These are phyloP conservation scores for Apiospora saccharicola DNA, from an alignment of 2,329 filamentous ascomycete genomes.

Conservation along the genomic window DNA sequence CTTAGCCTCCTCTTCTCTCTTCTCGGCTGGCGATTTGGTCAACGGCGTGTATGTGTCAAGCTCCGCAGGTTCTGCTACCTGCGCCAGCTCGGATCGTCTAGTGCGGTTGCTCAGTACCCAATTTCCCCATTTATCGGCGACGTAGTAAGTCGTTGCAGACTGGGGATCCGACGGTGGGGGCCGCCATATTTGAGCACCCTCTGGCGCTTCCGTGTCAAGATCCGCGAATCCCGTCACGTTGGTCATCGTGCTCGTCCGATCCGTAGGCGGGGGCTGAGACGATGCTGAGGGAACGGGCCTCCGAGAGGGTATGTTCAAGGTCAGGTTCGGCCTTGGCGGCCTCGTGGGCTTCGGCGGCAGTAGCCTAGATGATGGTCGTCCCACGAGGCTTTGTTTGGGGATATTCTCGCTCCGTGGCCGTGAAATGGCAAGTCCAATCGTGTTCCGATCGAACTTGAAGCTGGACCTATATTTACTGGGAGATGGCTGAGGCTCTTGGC, in stretches of 20 bases:
- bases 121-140: conserved; percentile 61
- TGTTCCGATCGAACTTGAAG: conserved; percentile 36
- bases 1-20: conserved; percentile 36
- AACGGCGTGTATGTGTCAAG: conserved; percentile 41
- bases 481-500: conserved; percentile 36
- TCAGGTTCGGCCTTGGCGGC: conserved; percentile 51
- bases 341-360: conserved; percentile 49
- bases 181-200: conserved; percentile 57
- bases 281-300: conserved; percentile 45
- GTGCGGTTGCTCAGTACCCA: conserved; percentile 57
- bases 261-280: conserved; percentile 56
- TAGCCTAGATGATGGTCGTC: conserved; percentile 47
- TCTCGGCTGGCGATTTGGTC: conserved; percentile 42
- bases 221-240: conserved; percentile 44
- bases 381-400: conserved; percentile 29
- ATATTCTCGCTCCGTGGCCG: conserved; percentile 39
- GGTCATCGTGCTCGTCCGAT: conserved; percentile 52
- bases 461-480: conserved; percentile 25
- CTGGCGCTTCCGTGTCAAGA: conserved; percentile 41
- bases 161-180: conserved; percentile 55
- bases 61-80: conserved; percentile 34
- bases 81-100: conserved; percentile 35
- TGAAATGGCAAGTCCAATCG: conserved; percentile 56
- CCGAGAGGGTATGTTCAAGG: conserved; percentile 45
- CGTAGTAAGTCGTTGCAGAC: conserved; percentile 56